These are phyloP conservation scores for Amoebophrya sp. DNA, from an alignment of 169 alveolate species.

Conservation along the genomic window DNA sequence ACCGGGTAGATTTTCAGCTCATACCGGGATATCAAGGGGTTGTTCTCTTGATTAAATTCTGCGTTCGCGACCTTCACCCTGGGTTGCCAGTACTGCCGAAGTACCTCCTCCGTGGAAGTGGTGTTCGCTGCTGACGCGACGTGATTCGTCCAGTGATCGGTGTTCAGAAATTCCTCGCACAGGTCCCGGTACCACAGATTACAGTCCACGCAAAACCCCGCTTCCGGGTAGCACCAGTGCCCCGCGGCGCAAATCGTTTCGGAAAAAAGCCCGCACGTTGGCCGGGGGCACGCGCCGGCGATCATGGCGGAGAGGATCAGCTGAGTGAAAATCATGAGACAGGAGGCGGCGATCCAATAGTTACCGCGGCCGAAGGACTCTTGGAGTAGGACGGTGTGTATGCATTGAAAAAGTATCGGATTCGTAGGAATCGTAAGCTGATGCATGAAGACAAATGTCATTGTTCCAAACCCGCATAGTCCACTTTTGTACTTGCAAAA, in stretches of 20 bases:
- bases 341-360: background rate
- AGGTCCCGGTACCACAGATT: background rate
- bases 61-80: background rate
- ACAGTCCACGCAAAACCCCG: background rate
- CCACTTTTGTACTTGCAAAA: no score
- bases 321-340: background rate
- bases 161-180: background rate
- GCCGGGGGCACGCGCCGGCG: background rate
- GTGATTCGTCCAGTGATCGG: background rate
- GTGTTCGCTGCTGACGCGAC: no score
- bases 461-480: no score
- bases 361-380: background rate
- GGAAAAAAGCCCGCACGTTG: background rate
- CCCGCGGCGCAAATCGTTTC: background rate
- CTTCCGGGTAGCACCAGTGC: background rate
- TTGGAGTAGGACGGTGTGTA: background rate
- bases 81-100: background rate
- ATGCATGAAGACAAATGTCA: no score
- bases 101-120: background rate
- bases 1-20: background rate
- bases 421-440: no score
- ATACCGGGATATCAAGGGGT: background rate
- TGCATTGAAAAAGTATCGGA: no score
- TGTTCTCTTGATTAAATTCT: background rate
- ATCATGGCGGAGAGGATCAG: background rate